phyloP scores from a whole-genome alignment of 1,284 basidiomycete genomes.

The Rhodotorula sp. region DNA sequence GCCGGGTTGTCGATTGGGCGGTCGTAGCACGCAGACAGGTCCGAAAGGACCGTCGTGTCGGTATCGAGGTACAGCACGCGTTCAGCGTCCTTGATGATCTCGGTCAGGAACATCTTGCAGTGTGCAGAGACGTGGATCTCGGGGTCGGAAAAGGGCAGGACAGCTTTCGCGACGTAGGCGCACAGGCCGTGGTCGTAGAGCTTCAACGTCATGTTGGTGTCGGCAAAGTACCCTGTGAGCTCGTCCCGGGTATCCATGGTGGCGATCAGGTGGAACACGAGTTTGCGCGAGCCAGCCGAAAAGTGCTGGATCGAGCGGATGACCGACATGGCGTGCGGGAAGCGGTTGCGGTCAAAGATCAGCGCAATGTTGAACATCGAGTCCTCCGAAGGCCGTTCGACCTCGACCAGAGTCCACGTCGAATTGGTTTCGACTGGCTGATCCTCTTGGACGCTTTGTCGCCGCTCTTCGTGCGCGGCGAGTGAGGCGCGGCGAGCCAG shows the following conservation, averaged over 20 bases:
- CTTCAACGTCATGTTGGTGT: constrained; percentile 5
- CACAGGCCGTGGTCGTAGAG: constrained; percentile 39
- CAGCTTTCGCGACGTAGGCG: constrained; percentile 6
- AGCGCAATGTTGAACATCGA: constrained; percentile 35
- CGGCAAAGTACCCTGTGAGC: constrained; percentile 21
- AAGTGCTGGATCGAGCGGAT: constrained; percentile 36
- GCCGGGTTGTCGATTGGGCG: constrained; percentile 3
- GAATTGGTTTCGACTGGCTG: background rate
- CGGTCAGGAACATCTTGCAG: constrained; percentile 42
- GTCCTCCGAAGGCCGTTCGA: constrained; percentile 9
- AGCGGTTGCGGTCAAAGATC: constrained; percentile 37
- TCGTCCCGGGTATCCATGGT: constrained; percentile 20
- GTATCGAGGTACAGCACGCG: constrained; percentile 40
- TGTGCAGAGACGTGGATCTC: constrained; percentile 39
- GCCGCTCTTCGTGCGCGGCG: constrained; percentile 1
- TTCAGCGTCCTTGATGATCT: constrained; percentile 34
- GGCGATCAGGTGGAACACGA: constrained; percentile 36
- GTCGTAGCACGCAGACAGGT: constrained; percentile 33
- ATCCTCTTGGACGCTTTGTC: background rate
- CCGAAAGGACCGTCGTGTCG: constrained; percentile 35
- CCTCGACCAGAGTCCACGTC: constrained; percentile 4
- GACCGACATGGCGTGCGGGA: constrained; percentile 35
- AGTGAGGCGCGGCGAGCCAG: constrained; percentile 9
- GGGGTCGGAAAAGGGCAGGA: constrained; percentile 36
- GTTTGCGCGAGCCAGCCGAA: constrained; percentile 15